Evolutionary conservation across 805 yeast species (phyloP).

Genomic region (Candida tammaniensis): DNA sequence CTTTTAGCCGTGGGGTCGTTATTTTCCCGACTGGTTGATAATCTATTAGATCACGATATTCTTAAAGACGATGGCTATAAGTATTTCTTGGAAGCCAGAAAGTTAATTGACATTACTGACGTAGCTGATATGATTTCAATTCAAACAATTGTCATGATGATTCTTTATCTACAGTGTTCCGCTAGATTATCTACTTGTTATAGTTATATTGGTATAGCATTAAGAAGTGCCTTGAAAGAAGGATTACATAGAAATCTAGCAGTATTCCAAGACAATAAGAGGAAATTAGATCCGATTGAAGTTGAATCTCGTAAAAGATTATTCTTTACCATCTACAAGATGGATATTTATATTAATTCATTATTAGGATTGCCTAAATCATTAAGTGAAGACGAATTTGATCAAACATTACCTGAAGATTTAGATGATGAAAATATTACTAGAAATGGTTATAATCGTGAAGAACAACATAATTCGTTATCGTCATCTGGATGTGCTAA

Average conservation of each 20-base stretch:
- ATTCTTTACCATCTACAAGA: slow-evolving; percentile 86
- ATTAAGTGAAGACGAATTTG: slow-evolving; percentile 73
- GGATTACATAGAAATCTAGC: slow-evolving; percentile 75
- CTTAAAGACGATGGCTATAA: slow-evolving; percentile 75
- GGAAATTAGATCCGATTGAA: slow-evolving; percentile 70
- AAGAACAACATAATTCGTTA: slow-evolving; percentile 49
- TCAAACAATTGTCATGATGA: slow-evolving; percentile 84
- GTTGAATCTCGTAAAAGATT: slow-evolving; percentile 79
- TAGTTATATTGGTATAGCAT: slow-evolving; percentile 84
- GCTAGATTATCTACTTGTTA: slow-evolving; percentile 86
- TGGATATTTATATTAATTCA: slow-evolving; percentile 87
- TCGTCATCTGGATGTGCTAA: slow-evolving; percentile 81
- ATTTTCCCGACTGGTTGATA: slow-evolving; percentile 48
- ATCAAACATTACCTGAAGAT: slow-evolving; percentile 82
- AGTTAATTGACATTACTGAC: slow-evolving; percentile 77
- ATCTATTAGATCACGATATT: slow-evolving; percentile 26
- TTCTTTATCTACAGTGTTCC: slow-evolving; percentile 81
- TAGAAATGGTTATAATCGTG: slow-evolving; percentile 49
- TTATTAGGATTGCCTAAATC: slow-evolving; percentile 83
- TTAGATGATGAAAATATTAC: slow-evolving; percentile 86
- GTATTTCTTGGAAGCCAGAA: slow-evolving; percentile 78
- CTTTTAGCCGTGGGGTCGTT: slow-evolving; percentile 88
- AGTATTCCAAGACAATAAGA: slow-evolving; percentile 42
- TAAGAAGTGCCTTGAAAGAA: slow-evolving; percentile 76
- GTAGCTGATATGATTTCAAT: slow-evolving; percentile 79